Evolutionary conservation across 2,329 filamentous ascomycete species (phyloP).

Genomic region (Scolecobasidium constrictum): DNA sequence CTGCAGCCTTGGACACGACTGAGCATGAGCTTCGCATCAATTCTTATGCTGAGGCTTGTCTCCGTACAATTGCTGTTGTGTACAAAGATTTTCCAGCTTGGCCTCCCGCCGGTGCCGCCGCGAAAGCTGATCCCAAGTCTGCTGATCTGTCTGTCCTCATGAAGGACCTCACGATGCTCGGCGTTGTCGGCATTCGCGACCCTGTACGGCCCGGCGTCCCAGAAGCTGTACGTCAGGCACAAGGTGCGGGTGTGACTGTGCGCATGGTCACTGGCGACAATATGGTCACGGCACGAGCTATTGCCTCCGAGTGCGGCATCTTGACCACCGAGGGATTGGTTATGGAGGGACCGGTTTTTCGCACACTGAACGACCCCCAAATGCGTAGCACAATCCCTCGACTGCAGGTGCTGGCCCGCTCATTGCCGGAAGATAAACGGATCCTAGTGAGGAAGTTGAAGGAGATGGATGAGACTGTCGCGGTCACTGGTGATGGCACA

Average conservation of each 20-base stretch:
- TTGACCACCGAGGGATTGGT: conserved; percentile 51
- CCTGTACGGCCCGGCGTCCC: conserved; percentile 63
- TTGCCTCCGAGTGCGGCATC: conserved; percentile 72
- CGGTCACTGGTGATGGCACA: conserved; percentile 74
- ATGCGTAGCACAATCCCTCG: conserved; percentile 48
- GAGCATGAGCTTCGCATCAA: conserved; percentile 57
- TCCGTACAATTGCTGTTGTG: conserved; percentile 74
- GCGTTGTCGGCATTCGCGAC: conserved; percentile 71
- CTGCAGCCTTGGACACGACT: conserved; percentile 42
- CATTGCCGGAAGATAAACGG: conserved; percentile 59
- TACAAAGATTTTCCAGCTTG: conserved; percentile 75
- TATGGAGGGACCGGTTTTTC: conserved; percentile 70
- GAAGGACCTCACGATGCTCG: conserved; percentile 60
- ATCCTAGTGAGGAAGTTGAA: conserved; percentile 54
- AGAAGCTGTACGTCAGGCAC: conserved; percentile 61
- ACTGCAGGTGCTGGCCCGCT: conserved; percentile 57
- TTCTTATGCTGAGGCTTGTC: conserved; percentile 65
- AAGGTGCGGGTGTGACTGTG: conserved; percentile 68
- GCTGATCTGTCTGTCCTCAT: conserved; percentile 59
- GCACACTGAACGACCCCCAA: conserved; percentile 52
- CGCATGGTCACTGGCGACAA: conserved; percentile 85
- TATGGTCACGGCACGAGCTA: conserved; percentile 65
- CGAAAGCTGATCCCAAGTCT: conserved; percentile 51
- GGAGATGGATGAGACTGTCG: conserved; percentile 63
- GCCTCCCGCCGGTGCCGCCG: conserved; percentile 54